Evolutionary conservation across 768 basidiomycete genomes (phyloP).

Genomic region (Gautieria morchelliformis): DNA sequence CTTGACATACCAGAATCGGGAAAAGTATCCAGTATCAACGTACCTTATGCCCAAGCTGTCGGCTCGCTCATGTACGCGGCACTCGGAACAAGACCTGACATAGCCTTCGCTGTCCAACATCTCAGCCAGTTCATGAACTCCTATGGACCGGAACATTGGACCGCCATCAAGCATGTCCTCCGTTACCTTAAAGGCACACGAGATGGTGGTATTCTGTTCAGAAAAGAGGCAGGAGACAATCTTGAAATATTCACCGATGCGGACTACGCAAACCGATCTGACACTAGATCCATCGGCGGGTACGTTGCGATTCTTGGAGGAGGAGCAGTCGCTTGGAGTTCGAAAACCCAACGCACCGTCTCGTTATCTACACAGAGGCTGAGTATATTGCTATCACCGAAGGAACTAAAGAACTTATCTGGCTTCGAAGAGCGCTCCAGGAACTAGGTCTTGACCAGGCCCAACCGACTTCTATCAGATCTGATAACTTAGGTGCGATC

Average conservation of each 20-base stretch:
- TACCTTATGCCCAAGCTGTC: slow-evolving; percentile 18
- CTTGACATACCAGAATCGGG: background rate
- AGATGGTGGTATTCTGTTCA: slow-evolving; percentile 6
- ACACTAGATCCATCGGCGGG: slow-evolving; percentile 14
- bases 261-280: slow-evolving; percentile 16
- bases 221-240: background rate
- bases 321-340: slow-evolving; percentile 7
- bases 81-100: slow-evolving; percentile 24
- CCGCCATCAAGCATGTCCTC: slow-evolving; percentile 17
- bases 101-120: slow-evolving; percentile 18
- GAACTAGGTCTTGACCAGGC: slow-evolving; percentile 8
- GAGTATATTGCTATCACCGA: slow-evolving; percentile 18
- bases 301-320: slow-evolving; percentile 12
- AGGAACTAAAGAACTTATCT: slow-evolving; percentile 8
- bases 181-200: slow-evolving; percentile 22
- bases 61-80: slow-evolving; percentile 24
- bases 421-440: slow-evolving; percentile 10
- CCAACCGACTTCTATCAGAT: too few relatives aligned
- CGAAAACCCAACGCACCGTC: slow-evolving; percentile 6
- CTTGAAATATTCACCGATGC: slow-evolving; percentile 14
- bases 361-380: slow-evolving; percentile 14
- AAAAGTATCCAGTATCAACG: background rate
- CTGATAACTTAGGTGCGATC: too few relatives aligned
- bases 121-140: slow-evolving; percentile 17
- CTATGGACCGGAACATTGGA: slow-evolving; percentile 16